Evolutionary conservation across 2,329 filamentous ascomycete species (phyloP), one percentile per base, ranked within the genome.

Genomic region (Bretziella fagacearum): DNA sequence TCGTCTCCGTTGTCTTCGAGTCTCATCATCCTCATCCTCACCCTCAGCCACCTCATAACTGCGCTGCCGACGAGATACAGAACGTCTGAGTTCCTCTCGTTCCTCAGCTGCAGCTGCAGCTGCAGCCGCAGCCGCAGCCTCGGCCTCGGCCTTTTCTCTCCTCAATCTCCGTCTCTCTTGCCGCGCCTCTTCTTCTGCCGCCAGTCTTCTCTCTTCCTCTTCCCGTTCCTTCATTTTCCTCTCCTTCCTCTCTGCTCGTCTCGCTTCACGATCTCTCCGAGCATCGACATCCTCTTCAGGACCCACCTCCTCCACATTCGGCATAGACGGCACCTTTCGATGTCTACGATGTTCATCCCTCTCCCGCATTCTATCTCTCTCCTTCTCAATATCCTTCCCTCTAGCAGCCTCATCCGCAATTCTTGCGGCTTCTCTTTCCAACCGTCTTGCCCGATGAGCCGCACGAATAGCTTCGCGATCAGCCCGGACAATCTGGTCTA

Each of bases 381-480:
- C 37, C 7, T 11, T 20, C 35, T 67, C 64, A 37, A 74, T 73
- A 13, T 78, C 73, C 53, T 74, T 75, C 5, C 65, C 66, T 25
- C 65, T 66, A 39, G 72, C 71, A 4, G 70, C 65, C 43, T 79
- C 76, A 46, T 78, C 72, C 3, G 65, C 66, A 5, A 64, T 67
- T 20, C 74, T 68, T n/a, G 59, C 62, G 27, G 68, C 68, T 46
- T 64, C 64, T 6, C 62, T 64, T 48, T 77, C 73, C 2, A 70
- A 68, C 13, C 69, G 70, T 44, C 67, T 70, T 1, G 74, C 69
- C 48, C 70, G 71, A n/a, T 79, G 74, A 48, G 76, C 75, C 25
- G 73, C 74, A 37, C 70, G 70, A 41, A 75, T 71, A 18, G 71
- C 74, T 57, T 82, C 79, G 22, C 68, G 65, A 10, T 79, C 74